A percentile compares a stretch with the other conserved stretches of the same genome.
phyloP scores from a whole-genome alignment of 2,329 filamentous ascomycete species.

The Microdochium paspali region DNA sequence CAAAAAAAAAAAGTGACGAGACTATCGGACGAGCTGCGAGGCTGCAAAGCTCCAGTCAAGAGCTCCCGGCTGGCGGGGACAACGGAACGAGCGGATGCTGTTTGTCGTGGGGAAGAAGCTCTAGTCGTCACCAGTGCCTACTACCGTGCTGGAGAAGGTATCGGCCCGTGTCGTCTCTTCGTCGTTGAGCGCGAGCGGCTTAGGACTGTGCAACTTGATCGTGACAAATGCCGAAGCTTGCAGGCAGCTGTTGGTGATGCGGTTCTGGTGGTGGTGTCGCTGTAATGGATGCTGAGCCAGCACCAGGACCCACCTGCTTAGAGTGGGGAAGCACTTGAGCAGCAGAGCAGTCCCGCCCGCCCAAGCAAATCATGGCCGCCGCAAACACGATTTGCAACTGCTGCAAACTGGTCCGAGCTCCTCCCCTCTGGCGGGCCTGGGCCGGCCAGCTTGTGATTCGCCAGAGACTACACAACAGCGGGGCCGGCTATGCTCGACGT shows the following conservation, averaged over 20 bases:
- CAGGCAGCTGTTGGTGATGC: constrained; percentile 1
- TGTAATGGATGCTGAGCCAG: background rate
- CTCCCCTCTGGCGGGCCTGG: background rate
- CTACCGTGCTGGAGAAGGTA: background rate
- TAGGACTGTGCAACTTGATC: background rate
- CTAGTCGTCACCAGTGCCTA: background rate
- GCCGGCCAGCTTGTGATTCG: background rate
- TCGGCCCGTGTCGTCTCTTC: background rate
- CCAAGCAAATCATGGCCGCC: background rate
- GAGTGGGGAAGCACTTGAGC: background rate
- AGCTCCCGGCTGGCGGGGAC: background rate
- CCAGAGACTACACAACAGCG: background rate
- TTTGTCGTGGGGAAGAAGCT: background rate
- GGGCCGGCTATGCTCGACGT: background rate
- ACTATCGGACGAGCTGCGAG: background rate
- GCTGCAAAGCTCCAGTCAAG: background rate
- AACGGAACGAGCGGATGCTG: background rate
- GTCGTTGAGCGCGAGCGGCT: background rate
- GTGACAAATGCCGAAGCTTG: background rate
- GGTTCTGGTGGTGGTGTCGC: background rate
- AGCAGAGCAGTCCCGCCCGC: background rate
- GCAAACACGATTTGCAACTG: constrained; percentile 1
- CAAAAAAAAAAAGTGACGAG: constrained; percentile 19
- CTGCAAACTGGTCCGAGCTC: background rate
- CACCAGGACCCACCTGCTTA: too few species aligned